A percentile compares a stretch with the other conserved stretches of the same genome.
phyloP scores from a whole-genome alignment of 148 eudicot genomes.

The Silene latifolia region DNA sequence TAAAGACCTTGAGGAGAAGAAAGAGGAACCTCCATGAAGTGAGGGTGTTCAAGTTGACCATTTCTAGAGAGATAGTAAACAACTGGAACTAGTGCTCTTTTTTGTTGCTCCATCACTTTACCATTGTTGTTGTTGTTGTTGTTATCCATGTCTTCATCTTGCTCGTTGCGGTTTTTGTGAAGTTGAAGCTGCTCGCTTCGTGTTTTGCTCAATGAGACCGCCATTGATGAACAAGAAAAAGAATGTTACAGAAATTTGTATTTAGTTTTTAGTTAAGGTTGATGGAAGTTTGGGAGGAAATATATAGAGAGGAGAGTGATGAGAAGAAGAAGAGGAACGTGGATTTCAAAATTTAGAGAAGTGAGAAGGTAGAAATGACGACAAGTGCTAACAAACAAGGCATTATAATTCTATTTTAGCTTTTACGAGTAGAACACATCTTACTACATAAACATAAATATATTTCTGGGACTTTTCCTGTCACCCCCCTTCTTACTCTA shows the following conservation, averaged over 20 bases:
- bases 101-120: slow-evolving; percentile 5
- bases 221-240: slow-evolving; percentile 25
- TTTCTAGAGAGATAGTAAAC: slow-evolving; percentile 67
- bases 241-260: neutral
- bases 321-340: neutral
- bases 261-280: neutral
- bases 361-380: slow-evolving; percentile 1
- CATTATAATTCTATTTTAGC: slow-evolving; percentile 5
- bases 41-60: slow-evolving; percentile 85
- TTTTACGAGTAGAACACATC: neutral
- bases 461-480: slow-evolving; percentile 1
- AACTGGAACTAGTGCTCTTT: slow-evolving; percentile 37
- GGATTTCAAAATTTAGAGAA: slow-evolving; percentile 15
- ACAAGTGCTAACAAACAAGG: slow-evolving; percentile 28
- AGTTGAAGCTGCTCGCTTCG: slow-evolving; percentile 29
- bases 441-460: neutral
- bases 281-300: neutral
- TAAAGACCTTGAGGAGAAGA: slow-evolving; percentile 54
- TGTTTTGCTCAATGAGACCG: slow-evolving; percentile 31
- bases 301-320: neutral
- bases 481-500: neutral
- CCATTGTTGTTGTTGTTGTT: neutral
- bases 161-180: slow-evolving; percentile 32
- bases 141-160: slow-evolving; percentile 9
- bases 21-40: slow-evolving; percentile 74